Evolutionary conservation across 2,329 filamentous ascomycete species (phyloP).

Genomic region (Ceratocystis colombiana): DNA sequence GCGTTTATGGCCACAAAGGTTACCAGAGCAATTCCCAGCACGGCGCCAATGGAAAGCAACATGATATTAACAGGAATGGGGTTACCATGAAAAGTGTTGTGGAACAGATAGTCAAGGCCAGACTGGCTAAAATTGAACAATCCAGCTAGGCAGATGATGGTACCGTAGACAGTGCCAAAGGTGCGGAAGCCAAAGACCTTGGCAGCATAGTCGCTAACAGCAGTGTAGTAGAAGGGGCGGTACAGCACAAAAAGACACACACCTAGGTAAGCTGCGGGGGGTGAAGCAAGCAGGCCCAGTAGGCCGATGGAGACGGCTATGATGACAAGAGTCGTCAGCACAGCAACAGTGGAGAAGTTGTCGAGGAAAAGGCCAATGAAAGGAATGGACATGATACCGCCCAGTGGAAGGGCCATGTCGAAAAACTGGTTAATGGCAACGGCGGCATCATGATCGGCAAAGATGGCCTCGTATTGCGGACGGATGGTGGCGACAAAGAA

Average conservation of each 20-base stretch:
- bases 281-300: constrained; percentile 60
- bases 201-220: constrained; percentile 77
- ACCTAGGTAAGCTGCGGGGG: constrained; percentile 64
- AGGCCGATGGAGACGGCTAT: constrained; percentile 66
- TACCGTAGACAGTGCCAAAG: constrained; percentile 87
- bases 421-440: constrained; percentile 72
- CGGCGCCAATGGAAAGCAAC: constrained; percentile 50
- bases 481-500: constrained; percentile 85
- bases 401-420: constrained; percentile 66
- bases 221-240: constrained; percentile 81
- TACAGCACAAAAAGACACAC: constrained; percentile 73
- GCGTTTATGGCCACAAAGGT: constrained; percentile 48
- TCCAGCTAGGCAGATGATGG: constrained; percentile 77
- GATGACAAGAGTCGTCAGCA: constrained; percentile 59
- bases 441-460: constrained; percentile 52
- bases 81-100: constrained; percentile 58
- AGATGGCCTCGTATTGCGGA: constrained; percentile 68
- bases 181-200: constrained; percentile 90
- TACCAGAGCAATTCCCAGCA: constrained; percentile 57
- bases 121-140: constrained; percentile 76
- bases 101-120: constrained; percentile 67
- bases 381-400: constrained; percentile 73
- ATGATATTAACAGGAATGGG: constrained; percentile 68
- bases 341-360: constrained; percentile 59
- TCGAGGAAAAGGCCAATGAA: constrained; percentile 78